A percentile compares a stretch with the other conserved stretches of the same genome.
Evolutionary conservation across 2,329 filamentous ascomycete genomes (phyloP).

Genomic region (Volutella citrinella): DNA sequence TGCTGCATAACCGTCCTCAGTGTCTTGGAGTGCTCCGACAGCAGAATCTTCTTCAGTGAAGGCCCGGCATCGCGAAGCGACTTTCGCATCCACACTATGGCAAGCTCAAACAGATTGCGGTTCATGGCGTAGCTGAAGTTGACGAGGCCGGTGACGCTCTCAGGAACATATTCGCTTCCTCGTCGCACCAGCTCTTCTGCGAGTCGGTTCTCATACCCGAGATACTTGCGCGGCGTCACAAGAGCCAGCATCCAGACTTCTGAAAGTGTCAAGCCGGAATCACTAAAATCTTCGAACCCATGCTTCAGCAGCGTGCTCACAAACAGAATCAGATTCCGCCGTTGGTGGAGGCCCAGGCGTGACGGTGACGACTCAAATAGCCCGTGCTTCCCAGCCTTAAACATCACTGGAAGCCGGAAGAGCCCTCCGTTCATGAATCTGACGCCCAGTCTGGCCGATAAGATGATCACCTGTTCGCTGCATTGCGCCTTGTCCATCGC

Average conservation of each 20-base stretch:
- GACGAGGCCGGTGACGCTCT: slow-evolving; percentile 34
- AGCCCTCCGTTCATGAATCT: slow-evolving; percentile 45
- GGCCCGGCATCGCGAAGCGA: slow-evolving; percentile 39
- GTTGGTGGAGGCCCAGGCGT: slow-evolving; percentile 37
- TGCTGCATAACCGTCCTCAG: slow-evolving; percentile 50
- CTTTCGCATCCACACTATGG: slow-evolving; percentile 49
- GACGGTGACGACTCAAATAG: slow-evolving; percentile 45
- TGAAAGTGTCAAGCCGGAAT: slow-evolving; percentile 42
- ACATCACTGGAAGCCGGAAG: slow-evolving; percentile 42
- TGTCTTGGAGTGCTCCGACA: slow-evolving; percentile 40
- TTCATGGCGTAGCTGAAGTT: slow-evolving; percentile 48
- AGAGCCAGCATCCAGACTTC: slow-evolving; percentile 53
- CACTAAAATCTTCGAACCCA: slow-evolving; percentile 44
- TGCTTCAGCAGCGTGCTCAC: slow-evolving; percentile 47
- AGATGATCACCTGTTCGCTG: slow-evolving; percentile 41
- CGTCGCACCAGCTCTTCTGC: slow-evolving; percentile 43
- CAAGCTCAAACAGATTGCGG: slow-evolving; percentile 46
- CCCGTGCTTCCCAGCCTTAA: slow-evolving; percentile 45
- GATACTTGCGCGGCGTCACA: slow-evolving; percentile 44
- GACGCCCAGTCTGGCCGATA: slow-evolving; percentile 46
- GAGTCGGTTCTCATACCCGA: slow-evolving; percentile 49
- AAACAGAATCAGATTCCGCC: slow-evolving; percentile 50
- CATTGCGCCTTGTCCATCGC: slow-evolving; percentile 29
- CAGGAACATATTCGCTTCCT: slow-evolving; percentile 41
- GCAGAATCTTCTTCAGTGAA: slow-evolving; percentile 32